phyloP scores from a whole-genome alignment of 208 protist species.

The Angomonas deanei region DNA sequence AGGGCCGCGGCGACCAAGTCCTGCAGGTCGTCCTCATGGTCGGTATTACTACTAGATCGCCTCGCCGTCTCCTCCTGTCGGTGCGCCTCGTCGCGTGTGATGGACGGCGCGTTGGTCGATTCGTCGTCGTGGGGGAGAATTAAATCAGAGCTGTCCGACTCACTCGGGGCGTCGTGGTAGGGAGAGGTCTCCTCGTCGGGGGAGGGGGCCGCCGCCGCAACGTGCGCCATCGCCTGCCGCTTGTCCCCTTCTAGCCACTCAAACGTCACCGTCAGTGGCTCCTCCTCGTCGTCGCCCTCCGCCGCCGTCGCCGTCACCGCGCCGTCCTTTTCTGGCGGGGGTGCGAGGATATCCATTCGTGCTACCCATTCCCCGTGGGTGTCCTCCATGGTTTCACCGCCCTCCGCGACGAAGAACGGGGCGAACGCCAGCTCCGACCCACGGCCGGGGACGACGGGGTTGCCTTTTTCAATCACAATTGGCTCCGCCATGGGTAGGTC shows the following conservation, averaged over 20 bases:
- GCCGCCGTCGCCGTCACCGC: conserved; percentile 5
- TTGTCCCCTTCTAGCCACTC: conserved; percentile 20
- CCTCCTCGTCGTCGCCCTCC: neutral
- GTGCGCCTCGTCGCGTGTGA: neutral
- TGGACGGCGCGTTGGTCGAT: neutral
- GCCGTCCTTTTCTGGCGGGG: conserved; percentile 8
- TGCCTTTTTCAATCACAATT: conserved; percentile 16
- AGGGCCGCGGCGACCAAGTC: neutral
- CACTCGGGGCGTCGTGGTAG: neutral
- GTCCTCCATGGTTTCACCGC: conserved; percentile 3
- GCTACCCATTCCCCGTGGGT: conserved; percentile 10
- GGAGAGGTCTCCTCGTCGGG: neutral
- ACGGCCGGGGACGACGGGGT: conserved; percentile 8
- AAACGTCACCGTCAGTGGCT: conserved; percentile 18
- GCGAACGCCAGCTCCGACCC: conserved; percentile 40
- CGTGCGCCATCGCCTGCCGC: neutral
- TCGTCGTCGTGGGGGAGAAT: neutral
- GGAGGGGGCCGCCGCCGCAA: neutral
- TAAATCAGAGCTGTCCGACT: too few species aligned
- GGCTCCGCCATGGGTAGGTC: conserved; percentile 35
- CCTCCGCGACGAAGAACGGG: conserved; percentile 6
- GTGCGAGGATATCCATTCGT: conserved; percentile 10
- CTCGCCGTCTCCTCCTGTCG: neutral
- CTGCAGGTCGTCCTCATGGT: too few species aligned
- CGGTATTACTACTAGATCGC: too few species aligned